Base-by-base conservation (phyloP, 148 eudicot genomes). In the Dysphania ambrosioides region DNA sequence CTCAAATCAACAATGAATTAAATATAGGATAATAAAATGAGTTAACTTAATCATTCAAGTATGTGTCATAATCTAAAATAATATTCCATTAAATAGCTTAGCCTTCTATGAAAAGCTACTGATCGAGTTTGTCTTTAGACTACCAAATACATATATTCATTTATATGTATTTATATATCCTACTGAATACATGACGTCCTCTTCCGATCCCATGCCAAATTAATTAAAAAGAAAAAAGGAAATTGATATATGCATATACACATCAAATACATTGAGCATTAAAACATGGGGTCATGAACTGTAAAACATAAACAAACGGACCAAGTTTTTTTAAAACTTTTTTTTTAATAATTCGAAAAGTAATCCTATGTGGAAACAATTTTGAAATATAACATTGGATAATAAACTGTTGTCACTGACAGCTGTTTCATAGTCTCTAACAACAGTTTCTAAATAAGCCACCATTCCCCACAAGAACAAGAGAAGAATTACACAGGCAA, bases 211-310 rank as follows among this genome's bases (percentile, higher is more conserved):
- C 35, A 18, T 10, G 16, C 32, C 19, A 47, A 16, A 47, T 13
- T 47, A 47, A 47, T 36, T 47, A 13, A 13, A 47, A 3, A 31
- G 9, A 31, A 51, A 70, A 47, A 18, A 66, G 29, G 23, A 42
- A 19, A 27, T 2, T 19, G 40, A 31, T 31, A 3, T 51, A 30
- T 36, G 23, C 41, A 23, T 65, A 65, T 7, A 2, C 61, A 72
- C 13, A 56, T 19, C n/a, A n/a, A 56, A 31, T 42, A 16, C 4
- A 62, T 31, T 73, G 57, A 62, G 76, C 38, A 72, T 19, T 16
- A 73, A 42, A 73, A 73, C 76, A 73, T 73, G 76, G 76, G 58
- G 29, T 41, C 76, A 73, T 73, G 68, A 61, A 60, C 68, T 62
- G 27, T 12, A 15, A 59, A 59, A 10, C 32, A 58, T 26, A 27